Evolutionary conservation across 73 alveolate genomes (phyloP).

Genomic region (Paramecium biaurelia): DNA sequence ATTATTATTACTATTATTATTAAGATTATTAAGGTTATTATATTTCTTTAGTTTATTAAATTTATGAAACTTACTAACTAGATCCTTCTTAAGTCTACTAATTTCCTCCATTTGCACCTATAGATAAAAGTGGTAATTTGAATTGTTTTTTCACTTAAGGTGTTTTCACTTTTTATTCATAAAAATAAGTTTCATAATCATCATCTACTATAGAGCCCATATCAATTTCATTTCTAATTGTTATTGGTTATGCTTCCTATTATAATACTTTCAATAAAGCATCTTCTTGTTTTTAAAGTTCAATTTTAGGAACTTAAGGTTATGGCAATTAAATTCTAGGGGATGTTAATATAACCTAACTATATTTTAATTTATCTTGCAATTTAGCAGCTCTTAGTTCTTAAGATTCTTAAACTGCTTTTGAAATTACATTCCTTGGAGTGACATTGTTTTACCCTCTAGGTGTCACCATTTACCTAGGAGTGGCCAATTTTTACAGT

Average conservation of each 20-base stretch:
- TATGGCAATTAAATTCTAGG: not conserved
- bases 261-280: not conserved
- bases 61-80: not conserved
- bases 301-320: not conserved
- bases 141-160: not conserved
- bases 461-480: not conserved
- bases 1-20: not conserved
- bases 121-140: not conserved
- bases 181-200: not conserved
- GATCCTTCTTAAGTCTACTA: not conserved
- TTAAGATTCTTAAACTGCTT: slow-evolving; percentile 16
- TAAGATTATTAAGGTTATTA: not conserved
- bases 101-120: not conserved
- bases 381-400: not conserved
- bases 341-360: not conserved
- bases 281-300: not conserved
- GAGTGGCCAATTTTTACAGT: not conserved
- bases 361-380: not conserved
- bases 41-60: not conserved
- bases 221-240: not conserved
- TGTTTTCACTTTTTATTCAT: not conserved
- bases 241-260: slow-evolving; percentile 5
- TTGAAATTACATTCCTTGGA: not conserved
- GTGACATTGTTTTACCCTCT: not conserved
- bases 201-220: not conserved